These are phyloP conservation scores for Xylariomycetidae sp. DNA, from an alignment of 2,329 filamentous ascomycete species.

Conservation along the genomic window DNA sequence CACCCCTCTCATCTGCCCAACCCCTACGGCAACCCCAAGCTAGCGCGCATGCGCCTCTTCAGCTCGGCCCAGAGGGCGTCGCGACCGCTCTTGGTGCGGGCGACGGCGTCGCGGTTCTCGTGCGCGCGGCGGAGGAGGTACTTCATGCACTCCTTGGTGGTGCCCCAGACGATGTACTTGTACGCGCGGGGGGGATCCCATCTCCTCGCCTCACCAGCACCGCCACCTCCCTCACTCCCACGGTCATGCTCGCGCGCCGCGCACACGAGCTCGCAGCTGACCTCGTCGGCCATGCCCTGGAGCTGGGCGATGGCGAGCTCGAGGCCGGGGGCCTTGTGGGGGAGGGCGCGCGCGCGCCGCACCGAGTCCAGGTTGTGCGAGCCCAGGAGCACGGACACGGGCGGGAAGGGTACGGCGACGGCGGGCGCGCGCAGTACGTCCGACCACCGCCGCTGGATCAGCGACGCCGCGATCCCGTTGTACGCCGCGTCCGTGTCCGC, in stretches of 20 bases:
- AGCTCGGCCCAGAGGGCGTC: constrained; percentile 59
- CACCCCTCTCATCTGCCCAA: background rate
- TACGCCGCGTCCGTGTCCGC: constrained; percentile 66
- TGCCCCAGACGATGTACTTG: constrained; percentile 66
- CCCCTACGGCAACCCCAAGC: constrained; percentile 24
- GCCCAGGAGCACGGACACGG: constrained; percentile 64
- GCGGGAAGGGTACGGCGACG: constrained; percentile 40
- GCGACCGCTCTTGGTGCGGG: constrained; percentile 54
- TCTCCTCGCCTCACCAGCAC: constrained; percentile 1
- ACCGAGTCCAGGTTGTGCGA: constrained; percentile 78
- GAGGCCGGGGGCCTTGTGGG: constrained; percentile 30
- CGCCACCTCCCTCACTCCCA: background rate
- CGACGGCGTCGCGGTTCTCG: constrained; percentile 67
- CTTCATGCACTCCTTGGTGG: constrained; percentile 76
- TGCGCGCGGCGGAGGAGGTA: constrained; percentile 69
- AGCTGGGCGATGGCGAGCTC: constrained; percentile 68
- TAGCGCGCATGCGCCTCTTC: constrained; percentile 44
- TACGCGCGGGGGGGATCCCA: constrained; percentile 36
- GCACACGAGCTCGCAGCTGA: constrained; percentile 58
- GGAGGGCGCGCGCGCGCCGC: constrained; percentile 44
- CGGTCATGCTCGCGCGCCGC: constrained; percentile 9
- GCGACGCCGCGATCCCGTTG: constrained; percentile 60
- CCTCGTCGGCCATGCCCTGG: constrained; percentile 93
- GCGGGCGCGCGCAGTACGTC: constrained; percentile 36
- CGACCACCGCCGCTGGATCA: constrained; percentile 59